Evolutionary conservation across 2,329 filamentous ascomycete species (phyloP).

Genomic region (Fonsecaea nubica): DNA sequence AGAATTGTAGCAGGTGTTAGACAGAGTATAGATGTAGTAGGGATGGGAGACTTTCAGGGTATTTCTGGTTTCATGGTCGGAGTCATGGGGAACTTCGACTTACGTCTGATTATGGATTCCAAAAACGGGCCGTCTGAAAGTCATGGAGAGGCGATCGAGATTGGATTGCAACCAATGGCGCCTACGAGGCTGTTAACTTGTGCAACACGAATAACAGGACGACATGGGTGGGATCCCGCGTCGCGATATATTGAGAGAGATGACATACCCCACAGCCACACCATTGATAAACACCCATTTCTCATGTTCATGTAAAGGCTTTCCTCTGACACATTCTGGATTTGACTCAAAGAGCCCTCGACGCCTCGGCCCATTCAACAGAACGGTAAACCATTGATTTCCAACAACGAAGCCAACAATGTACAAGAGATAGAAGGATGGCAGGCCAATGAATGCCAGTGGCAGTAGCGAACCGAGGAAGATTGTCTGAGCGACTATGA

Average conservation of each 20-base stretch:
- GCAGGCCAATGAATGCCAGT: constrained; percentile 54
- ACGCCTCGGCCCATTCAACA: constrained; percentile 45
- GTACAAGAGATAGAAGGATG: constrained; percentile 43
- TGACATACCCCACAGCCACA: constrained; percentile 54
- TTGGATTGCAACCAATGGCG: constrained; percentile 73
- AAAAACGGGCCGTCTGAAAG: constrained; percentile 72
- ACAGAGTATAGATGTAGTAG: not conserved
- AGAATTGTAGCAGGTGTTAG: not conserved
- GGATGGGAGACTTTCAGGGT: too few relatives aligned
- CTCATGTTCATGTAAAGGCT: constrained; percentile 26
- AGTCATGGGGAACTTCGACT: constrained; percentile 7
- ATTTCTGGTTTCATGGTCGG: not conserved
- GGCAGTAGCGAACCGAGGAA: constrained; percentile 68
- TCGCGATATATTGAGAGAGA: too few relatives aligned
- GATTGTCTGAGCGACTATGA: constrained; percentile 64
- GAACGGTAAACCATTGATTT: constrained; percentile 43
- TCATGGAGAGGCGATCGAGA: constrained; percentile 72
- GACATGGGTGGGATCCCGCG: not conserved
- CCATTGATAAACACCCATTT: constrained; percentile 81
- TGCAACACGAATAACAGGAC: not conserved
- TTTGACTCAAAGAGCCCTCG: constrained; percentile 25
- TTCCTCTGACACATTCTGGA: constrained; percentile 23
- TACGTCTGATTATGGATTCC: constrained; percentile 79
- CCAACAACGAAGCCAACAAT: constrained; percentile 41
- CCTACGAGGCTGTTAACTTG: constrained; percentile 10